Evolutionary conservation across 352 stramenopile genomes (phyloP), one percentile per base, ranked within the genome.

Genomic region (Pythium myriotylum): DNA sequence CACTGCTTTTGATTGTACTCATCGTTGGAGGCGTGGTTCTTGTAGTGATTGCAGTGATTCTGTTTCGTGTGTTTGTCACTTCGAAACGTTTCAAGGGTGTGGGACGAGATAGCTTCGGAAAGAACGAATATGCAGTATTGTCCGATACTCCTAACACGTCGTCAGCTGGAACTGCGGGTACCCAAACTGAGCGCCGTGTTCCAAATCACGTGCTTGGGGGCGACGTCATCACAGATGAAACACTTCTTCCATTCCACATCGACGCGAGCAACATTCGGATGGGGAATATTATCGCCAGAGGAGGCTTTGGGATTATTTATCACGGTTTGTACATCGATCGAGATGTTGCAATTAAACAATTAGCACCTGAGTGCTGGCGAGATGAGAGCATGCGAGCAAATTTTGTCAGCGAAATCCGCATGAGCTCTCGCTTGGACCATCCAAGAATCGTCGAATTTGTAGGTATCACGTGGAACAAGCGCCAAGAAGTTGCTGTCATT

Each of bases 341-440:
- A 1, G 24, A 59, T 0, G 66, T 73, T 32, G 66, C 60, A 0
- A 33, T 69, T 2, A 73, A 73, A 55, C 54, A 60, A 16, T 17
- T 73, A 0, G 35, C 54, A 17, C 47, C 39, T 1, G 68, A 73
- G 14, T 68, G 60, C 17, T 48, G 59, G 4, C 62, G 53, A 4
- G 67, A 74, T 10, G 71, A 53, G 12, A 29, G 19, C 17, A 20
- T 43, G 8, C 59, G 64, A 17, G 42, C 40, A 26, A 76, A 35
- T 45, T 79, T 79, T 27, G 72, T 74, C 65, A 54, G 65, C 46
- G 71, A 79, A 59, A 79, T 79, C 45, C 61, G 65, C 3, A 50
- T 77, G 42, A 71, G 65, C 35, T 51, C 72, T 0, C 57, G 50
- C 23, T 43, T 80, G n/a, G 67, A 75, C 16, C 72, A 80, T n/a